Evolutionary conservation across 2,329 filamentous ascomycete species (phyloP), one percentile per base, ranked within the genome.

Genomic region (Exophiala dermatitidis): DNA sequence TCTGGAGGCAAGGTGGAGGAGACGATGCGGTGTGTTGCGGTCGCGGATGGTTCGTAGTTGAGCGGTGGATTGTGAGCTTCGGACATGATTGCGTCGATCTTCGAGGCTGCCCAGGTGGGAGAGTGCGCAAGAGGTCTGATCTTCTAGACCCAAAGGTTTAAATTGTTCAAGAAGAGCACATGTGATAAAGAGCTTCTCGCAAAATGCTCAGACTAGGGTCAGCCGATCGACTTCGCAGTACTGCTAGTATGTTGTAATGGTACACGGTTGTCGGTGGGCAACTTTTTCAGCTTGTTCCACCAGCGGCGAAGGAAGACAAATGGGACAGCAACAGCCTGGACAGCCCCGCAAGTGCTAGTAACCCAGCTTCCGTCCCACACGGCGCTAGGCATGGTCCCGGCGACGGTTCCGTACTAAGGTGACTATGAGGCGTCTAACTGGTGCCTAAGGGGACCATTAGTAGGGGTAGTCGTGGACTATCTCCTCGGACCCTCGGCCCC

Each of bases 1-100:
- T 96, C 90, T 3, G 78, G 75, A 0, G 93, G 93, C 2, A 97
- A 79, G 5, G 79, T 79, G 53, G 78, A 77, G 36, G 87, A 84
- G 54, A 80, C 70, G 68, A 84, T 82, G 59, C 84, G 85, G 69
- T 90, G 77, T 42, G 82, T 88, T 52, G 85, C 78, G 60, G 84
- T 84, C 48, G 84, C 82, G 4, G 87, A 90, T 53, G 85, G 80
- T 69, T 89, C 84, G 68, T 87, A 85, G 66, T 83, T 86, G 58
- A 90, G 78, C 2, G 85, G 83, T 59, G 85, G 83, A 67, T 85
- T 80, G 58, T 84, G 61, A 34, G 66, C 61, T 51, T 73, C 72
- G 29, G 69, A 64, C 73, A 76, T 76, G 52, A 46, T 33, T 19
- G 19, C 19, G 19, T 19, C 19, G 19, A 19, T 42, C 12, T 32